Conservation (phyloP, 805 yeast species). For the Kodamaea sagamina region DNA sequence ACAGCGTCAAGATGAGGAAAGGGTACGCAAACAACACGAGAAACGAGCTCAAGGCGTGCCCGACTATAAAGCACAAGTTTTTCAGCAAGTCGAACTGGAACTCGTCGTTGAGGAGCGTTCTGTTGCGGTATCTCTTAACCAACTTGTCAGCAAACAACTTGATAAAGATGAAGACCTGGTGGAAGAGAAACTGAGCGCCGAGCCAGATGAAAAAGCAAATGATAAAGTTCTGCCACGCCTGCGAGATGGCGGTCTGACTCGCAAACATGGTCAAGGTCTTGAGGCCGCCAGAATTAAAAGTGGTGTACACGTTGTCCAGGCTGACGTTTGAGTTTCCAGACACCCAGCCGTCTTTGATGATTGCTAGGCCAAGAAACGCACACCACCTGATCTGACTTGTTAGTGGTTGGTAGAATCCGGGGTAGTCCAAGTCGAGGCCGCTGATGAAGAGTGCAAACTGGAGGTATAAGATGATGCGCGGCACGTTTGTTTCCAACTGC, state of each 20-base stretch:
- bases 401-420: constrained; percentile 63
- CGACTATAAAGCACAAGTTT: constrained; percentile 29
- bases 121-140: constrained; percentile 2
- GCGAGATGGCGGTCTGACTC: constrained; percentile 23
- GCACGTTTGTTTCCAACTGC: constrained; percentile 56
- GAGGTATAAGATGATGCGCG: constrained; percentile 51
- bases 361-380: constrained; percentile 45
- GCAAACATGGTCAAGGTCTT: constrained; percentile 36
- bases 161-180: constrained; percentile 6
- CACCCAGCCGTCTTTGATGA: constrained; percentile 17
- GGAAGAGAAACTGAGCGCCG: constrained; percentile 17
- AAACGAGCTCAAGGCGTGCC: constrained; percentile 34
- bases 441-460: constrained; percentile 62
- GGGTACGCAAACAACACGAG: constrained; percentile 44
- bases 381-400: constrained; percentile 56
- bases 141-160: constrained; percentile 8
- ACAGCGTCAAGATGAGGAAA: constrained; percentile 42
- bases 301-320: constrained; percentile 42
- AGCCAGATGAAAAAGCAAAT: constrained; percentile 33
- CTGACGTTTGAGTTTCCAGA: constrained; percentile 2
- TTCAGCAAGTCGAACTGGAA: constrained; percentile 19
- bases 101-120: constrained; percentile 12
- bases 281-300: constrained; percentile 44
- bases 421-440: constrained; percentile 56
- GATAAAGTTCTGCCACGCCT: constrained; percentile 49